Evolutionary conservation across 805 yeast genomes (phyloP), one percentile per base, ranked within the genome.

Genomic region (Sugiyamaella marilandica): DNA sequence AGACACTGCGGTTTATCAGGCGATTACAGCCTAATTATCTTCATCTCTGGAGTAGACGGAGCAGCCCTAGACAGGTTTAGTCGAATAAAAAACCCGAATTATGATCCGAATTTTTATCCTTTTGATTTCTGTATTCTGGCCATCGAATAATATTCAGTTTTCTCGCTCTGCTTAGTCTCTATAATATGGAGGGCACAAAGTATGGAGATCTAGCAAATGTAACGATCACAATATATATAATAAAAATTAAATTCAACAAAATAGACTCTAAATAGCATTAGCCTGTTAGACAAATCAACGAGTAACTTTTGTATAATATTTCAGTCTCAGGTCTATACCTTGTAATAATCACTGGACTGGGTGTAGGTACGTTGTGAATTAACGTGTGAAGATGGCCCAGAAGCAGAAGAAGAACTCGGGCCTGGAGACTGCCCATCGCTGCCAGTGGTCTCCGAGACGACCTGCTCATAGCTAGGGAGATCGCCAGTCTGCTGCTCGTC

Each of bases 381-480:
- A 47, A 5, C 31, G 10, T 7, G n/a, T 2, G n/a, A 29, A 33
- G 5, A 5, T 5, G 33, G 9, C 10, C 19, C 14, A 5, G 19
- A 32, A 31, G 7, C 33, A 13, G 16, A 31, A 46, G 31, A 24
- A 24, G 29, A 24, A 24, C 29, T 24, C 29, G 3, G 29, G 29
- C 29, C 7, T 24, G 29, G 29, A 5, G 7, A 3, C 29, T 24
- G 29, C 29, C 7, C 29, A 24, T n/a, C n/a, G 9, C 37, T 34
- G 37, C 16, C 37, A 14, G 37, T 14, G 9, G 37, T 19, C 16
- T 18, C 52, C 2, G 50, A 37, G 18, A 49, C 24, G n/a, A 52
- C 57, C 11, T 53, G 55, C 10, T 57, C 54, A 37, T 58, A 58
- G 14, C 47, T 31, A 10, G 61, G 61, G 26, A 55, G 48, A 8